Evolutionary conservation across 192 early-diverging fungal species (phyloP), one percentile per base, ranked within the genome.

Genomic region (Entomortierella beljakovae): DNA sequence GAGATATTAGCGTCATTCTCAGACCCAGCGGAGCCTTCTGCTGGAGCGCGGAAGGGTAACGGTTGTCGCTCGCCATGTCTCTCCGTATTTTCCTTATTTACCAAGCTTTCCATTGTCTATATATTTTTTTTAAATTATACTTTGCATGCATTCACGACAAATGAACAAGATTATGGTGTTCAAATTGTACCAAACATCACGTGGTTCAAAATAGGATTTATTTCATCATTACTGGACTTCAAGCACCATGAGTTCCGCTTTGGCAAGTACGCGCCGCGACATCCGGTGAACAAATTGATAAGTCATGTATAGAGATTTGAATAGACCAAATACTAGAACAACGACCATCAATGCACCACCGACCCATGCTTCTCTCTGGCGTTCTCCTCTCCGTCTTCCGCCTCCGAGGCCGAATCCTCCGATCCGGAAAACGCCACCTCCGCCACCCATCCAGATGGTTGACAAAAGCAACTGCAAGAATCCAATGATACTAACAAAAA

Each of bases 401-500:
- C 75, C 69, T n/a, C 70, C 67, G 13, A 74, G 40, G 13, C 75
- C 80, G 33, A 71, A 69, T 2, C 64, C 60, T 1, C 80, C 70
- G 29, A 71, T 56, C 38, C 80, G 65, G 50, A 70, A 75, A 2
- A 71, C 57, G 22, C 70, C 75, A 7, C 71, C 80, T 25, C 79
- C 80, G 18, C 80, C 80, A 0, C 83, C 80, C 63, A 77, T 64
- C 83, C 80, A 84, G 23, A 80, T 31, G 5, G 70, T 54, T 9
- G 80, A 80, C 13, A 84, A 26, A 18, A 82, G 52, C 20, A 82
- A 33, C 60, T 84, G 83, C n/a, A 84, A 6, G 29, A 84, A 84
- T 51, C 83, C 83, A 56, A 84, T 40, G 18, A 80, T 61, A 38
- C 83, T 81, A 25, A 82, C 83, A 70, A 84, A 80, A 55, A 79